Evolutionary conservation across 192 early-diverging fungal species (phyloP), one percentile per base, ranked within the genome.

Genomic region (Umbelopsis isabellina): DNA sequence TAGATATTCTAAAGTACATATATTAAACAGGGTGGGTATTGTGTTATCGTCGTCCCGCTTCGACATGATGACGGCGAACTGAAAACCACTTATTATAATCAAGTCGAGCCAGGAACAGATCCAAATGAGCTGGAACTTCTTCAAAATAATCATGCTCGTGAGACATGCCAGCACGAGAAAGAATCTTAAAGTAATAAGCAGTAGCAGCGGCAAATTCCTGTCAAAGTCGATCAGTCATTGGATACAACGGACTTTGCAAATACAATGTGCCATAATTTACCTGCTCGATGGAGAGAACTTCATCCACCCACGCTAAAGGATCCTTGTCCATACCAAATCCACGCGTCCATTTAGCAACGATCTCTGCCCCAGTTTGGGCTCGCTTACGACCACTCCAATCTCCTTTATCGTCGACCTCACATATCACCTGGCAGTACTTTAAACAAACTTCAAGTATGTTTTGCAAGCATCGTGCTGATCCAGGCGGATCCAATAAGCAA

Each of bases 41-140:
- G 6, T 41, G 5, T 41, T 41, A 41, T 49, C 25, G 30, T 13
- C 55, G 55, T n/a, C 55, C 55, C 18, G 33, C 55, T 61, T 61
- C 55, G 18, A 61, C 13, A 61, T 61, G 21, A 18, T 33, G 30
- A 12, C 55, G 21, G 21, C 55, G 55, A 35, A 61, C 66, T 11
- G 79, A 80, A 49, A 69, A 76, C 71, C 75, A 83, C 20, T 80
- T 80, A 46, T 77, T 80, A 71, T 78, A 80, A 30, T 83, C 81
- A 21, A 83, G 65, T 1, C 76, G 74, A 44, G 75, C 70, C 13
- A 83, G 55, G 46, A 83, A 58, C 49, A 70, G 46, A 72, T 80
- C 79, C 35, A 83, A 46, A 68, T 77, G 67, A 13, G 58, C 45
- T 27, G 70, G 75, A 0, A 65, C 64, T 15, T 70, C 75, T 23